Evolutionary conservation across 805 yeast genomes (phyloP).

Genomic region (Yarrowia divulgata): DNA sequence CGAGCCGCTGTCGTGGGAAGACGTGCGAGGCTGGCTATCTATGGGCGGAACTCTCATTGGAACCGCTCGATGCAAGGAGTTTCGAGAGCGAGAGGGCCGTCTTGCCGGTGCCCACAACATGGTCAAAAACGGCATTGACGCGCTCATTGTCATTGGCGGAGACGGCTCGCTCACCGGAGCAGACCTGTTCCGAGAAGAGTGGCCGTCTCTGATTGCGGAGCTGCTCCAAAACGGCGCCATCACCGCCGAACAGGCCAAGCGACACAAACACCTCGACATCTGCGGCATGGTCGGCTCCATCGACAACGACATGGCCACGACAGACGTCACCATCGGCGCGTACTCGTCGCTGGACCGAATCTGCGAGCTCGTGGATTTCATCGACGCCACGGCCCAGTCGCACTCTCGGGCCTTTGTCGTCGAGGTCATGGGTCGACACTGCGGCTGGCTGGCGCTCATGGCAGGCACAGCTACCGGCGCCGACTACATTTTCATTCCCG

Average conservation of each 20-base stretch:
- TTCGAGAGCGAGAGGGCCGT: constrained; percentile 86
- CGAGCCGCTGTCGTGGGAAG: constrained; percentile 86
- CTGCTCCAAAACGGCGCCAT: constrained; percentile 64
- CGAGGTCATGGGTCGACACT: constrained; percentile 99
- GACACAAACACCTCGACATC: constrained; percentile 76
- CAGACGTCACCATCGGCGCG: constrained; percentile 97
- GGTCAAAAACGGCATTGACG: constrained; percentile 89
- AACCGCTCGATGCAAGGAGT: constrained; percentile 90
- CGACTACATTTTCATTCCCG: constrained; percentile 93
- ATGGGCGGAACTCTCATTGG: constrained; percentile 97
- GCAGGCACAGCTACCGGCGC: constrained; percentile 98
- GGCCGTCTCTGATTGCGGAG: constrained; percentile 88
- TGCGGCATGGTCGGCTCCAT: constrained; percentile 97
- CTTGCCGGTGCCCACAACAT: constrained; percentile 82
- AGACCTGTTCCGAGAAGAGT: constrained; percentile 88
- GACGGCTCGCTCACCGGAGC: constrained; percentile 99
- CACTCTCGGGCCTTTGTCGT: constrained; percentile 97
- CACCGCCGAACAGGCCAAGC: constrained; percentile 64
- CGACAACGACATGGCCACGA: constrained; percentile 97
- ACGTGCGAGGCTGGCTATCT: constrained; percentile 91
- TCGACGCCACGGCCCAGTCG: constrained; percentile 96
- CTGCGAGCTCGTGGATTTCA: constrained; percentile 92
- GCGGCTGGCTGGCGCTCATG: constrained; percentile 98
- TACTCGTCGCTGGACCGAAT: constrained; percentile 92
- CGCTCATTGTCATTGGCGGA: constrained; percentile 96